Base-by-base conservation (phyloP, 139 green algal genomes). In the Bryopsis sp. region DNA sequence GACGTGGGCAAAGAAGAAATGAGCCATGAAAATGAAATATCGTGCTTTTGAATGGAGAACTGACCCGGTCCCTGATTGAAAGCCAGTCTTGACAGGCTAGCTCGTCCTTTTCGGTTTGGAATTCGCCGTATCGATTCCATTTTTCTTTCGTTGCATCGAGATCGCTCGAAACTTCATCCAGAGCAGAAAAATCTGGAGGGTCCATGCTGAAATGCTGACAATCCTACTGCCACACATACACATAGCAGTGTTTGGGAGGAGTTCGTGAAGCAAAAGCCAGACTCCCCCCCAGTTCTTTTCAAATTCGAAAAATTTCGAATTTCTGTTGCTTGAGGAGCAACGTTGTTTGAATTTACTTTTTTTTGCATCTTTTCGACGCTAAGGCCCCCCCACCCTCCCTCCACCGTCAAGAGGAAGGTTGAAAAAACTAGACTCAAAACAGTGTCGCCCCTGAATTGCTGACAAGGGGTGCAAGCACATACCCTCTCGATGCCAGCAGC, bases 81-180 rank as follows among this genome's bases (percentile, higher is more conserved):
- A 90, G 75, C 84, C 85, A 91, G 60, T 89, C 82, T 29, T 75
- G 72, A 59, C 82, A 78, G 3, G 79, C 76, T 73, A 91, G 74
- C 62, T 82, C 79, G 26, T 88, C 82, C 3, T 80, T 67, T 71
- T 89, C 84, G 22, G 47, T 7, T 48, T 81, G 72, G 72, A 90
- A 90, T 46, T 3, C 35, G 11, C 46, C 66, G 58, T 75, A 76
- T 5, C 77, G 72, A 34, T 75, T 69, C 81, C 79, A 87, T 26
- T 73, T 36, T 11, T 72, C 50, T 62, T 85, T 85, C 29, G 85
- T 86, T 22, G 58, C 15, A 5, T 70, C 39, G 33, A 90, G 73
- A 59, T 90, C 85, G 5, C 48, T 74, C 31, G 74, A 73, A 29
- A 87, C 66, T n/a, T 84, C 77, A 8, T 82, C 74, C 32, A 93